Base-by-base conservation (phyloP, 228 moss, liverwort and hornwort genomes). In the Sphagnum fallax region DNA sequence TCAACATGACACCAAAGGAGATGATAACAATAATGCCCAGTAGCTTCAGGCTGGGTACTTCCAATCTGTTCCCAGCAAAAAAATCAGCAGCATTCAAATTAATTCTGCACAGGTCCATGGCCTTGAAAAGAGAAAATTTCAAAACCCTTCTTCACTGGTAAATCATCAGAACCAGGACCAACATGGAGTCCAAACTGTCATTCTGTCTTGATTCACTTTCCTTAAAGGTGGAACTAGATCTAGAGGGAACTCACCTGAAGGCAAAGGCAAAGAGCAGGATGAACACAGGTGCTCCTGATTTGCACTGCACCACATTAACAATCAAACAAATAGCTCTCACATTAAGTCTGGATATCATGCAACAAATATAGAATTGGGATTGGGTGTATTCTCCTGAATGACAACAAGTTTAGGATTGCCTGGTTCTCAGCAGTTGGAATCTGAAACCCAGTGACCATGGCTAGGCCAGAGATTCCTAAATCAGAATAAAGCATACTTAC, bases 281-380 rank as follows among this genome's bases (percentile, higher is more conserved):
- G 62, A 98, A 98, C 55, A 98, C 90, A 66, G 98, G 98, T 60
- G 92, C 80, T 77, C 91, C 90, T 73, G 98, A 98, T 81, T 98
- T 98, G 67, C 90, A 89, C 97, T 98, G 77, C 32, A 79, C 57
- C 66, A 73, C 69, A 62, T 69, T 74, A 77, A 52, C 53, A 69
- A 32, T 32, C 32, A 53, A 16, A 7, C 14, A 49, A 50, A 60
- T 16, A 50, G 16, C 61, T 16, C 5, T 13, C 15, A 13, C 47
- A 4, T n/a, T 14, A 3, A 6, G 16, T 49, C 4, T 9, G 48
- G 10, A 47, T 52, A 62, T 62, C 53, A 53, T 57, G 16, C 47
- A 47, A 52, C 10, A 52, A 62, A 5, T n/a, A 6, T 11, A 50
- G 16, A 32, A 32, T 32, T 32, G 32, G 32, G 32, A 32, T 32